A percentile compares a stretch with the other conserved stretches of the same genome.
Conservation (phyloP, 495 filamentous ascomycete genomes). For the Polyplosphaeria fusca region DNA sequence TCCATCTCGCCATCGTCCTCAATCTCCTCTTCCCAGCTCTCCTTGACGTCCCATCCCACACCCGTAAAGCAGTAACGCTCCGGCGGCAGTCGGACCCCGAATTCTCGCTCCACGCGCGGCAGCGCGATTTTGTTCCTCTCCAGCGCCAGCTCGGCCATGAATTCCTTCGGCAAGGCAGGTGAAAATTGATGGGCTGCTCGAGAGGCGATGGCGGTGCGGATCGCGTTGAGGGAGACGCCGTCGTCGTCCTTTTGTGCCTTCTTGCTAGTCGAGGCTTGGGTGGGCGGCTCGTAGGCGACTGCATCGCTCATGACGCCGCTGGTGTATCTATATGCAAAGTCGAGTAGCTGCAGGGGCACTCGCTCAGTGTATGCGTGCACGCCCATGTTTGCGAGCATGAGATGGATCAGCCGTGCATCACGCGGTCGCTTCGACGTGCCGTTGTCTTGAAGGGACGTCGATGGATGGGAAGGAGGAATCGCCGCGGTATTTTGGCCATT, state of each 20-base stretch:
- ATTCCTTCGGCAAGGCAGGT: constrained; percentile 74
- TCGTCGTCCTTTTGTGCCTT: constrained; percentile 37
- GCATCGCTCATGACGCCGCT: constrained; percentile 64
- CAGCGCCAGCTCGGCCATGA: constrained; percentile 73
- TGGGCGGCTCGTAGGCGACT: constrained; percentile 55
- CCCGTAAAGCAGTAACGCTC: constrained; percentile 92
- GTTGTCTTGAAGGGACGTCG: constrained; percentile 57
- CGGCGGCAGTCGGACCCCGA: constrained; percentile 78
- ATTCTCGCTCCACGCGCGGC: constrained; percentile 69
- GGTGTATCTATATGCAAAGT: constrained; percentile 90
- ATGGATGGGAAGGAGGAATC: constrained; percentile 41
- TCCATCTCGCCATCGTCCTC: constrained; percentile 47
- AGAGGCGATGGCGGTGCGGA: constrained; percentile 63
- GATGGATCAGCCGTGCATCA: constrained; percentile 86
- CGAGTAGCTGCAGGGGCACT: constrained; percentile 88
- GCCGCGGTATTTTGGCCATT: constrained; percentile 35
- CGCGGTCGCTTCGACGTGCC: constrained; percentile 70
- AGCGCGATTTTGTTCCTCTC: constrained; percentile 79
- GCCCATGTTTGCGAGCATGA: constrained; percentile 81
- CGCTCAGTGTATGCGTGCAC: constrained; percentile 90
- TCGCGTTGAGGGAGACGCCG: constrained; percentile 53
- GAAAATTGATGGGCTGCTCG: constrained; percentile 65
- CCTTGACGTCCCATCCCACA: constrained; percentile 74
- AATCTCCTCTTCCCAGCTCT: constrained; percentile 61
- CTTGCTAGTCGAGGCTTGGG: constrained; percentile 20